Evolutionary conservation across 352 stramenopile species (phyloP).

Genomic region (Globisporangium orthogonon): DNA sequence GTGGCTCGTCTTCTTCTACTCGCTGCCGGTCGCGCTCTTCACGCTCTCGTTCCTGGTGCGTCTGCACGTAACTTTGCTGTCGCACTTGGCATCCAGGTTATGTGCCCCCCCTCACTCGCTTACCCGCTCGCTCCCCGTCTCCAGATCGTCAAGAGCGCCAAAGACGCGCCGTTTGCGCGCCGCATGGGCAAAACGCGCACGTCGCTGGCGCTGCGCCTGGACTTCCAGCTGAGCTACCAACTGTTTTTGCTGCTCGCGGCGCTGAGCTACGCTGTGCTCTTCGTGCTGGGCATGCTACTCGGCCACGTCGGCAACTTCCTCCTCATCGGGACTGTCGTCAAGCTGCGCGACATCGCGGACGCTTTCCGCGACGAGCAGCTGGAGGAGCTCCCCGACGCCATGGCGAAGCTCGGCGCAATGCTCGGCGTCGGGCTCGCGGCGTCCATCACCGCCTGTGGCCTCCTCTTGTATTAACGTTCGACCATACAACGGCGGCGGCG

Average conservation of each 20-base stretch:
- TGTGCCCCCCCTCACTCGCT: background rate
- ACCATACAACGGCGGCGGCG: background rate
- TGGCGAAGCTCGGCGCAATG: slow-evolving; percentile 35
- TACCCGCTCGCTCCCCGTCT: background rate
- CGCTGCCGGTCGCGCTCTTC: slow-evolving; percentile 56
- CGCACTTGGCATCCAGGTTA: too few species aligned
- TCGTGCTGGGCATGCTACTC: slow-evolving; percentile 37
- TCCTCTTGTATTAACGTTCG: slow-evolving; percentile 14
- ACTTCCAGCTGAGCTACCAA: slow-evolving; percentile 59
- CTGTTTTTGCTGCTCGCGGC: slow-evolving; percentile 57
- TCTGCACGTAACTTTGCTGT: too few species aligned
- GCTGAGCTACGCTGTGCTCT: slow-evolving; percentile 43
- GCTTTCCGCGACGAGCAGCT: slow-evolving; percentile 65
- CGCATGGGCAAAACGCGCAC: slow-evolving; percentile 35
- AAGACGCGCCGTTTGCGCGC: slow-evolving; percentile 64
- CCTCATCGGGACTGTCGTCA: slow-evolving; percentile 45
- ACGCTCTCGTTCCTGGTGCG: slow-evolving; percentile 40
- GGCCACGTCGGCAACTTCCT: slow-evolving; percentile 65
- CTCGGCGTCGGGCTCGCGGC: slow-evolving; percentile 40
- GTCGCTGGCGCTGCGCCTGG: slow-evolving; percentile 50
- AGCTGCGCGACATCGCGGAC: slow-evolving; percentile 63
- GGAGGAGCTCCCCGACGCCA: slow-evolving; percentile 40
- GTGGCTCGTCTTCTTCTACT: slow-evolving; percentile 40
- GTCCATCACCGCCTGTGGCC: slow-evolving; percentile 48
- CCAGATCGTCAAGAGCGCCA: slow-evolving; percentile 57